A percentile compares a stretch with the other conserved stretches of the same genome.
Evolutionary conservation across 2,329 filamentous ascomycete genomes (phyloP).

Genomic region (Penicillium sp.): DNA sequence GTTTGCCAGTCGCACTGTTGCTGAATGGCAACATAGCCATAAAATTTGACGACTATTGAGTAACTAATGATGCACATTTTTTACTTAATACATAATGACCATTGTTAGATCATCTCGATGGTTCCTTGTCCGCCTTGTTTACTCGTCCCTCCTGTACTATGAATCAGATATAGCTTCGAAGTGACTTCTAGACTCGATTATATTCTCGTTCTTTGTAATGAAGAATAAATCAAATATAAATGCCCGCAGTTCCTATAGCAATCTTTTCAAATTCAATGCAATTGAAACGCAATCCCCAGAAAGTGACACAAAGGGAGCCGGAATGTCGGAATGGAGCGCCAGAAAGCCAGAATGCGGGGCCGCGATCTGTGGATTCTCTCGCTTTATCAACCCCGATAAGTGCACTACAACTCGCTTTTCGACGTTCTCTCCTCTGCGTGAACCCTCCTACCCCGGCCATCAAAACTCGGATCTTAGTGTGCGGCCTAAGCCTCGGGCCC

Average conservation of each 20-base stretch:
- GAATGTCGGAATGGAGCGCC: background rate
- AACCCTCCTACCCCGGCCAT: background rate
- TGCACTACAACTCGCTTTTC: constrained; percentile 1
- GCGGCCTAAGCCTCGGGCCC: background rate
- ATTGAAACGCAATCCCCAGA: background rate
- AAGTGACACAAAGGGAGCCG: background rate
- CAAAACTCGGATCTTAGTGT: no score
- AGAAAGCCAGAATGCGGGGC: constrained; percentile 16
- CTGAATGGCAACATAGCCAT: no score
- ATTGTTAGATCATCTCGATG: background rate
- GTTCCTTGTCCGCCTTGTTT: background rate
- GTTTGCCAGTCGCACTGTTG: no score
- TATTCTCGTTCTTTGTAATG: background rate
- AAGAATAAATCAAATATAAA: no score
- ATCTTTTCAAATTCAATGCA: background rate
- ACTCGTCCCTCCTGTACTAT: background rate
- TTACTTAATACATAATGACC: no score
- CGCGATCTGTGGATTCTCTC: constrained; percentile 3
- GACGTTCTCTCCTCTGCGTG: background rate
- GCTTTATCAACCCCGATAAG: constrained; percentile 13
- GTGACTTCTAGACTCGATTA: background rate
- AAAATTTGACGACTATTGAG: no score
- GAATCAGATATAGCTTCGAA: background rate
- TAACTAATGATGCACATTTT: no score
- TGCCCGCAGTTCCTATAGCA: no score